phyloP scores from a whole-genome alignment of 805 yeast species.

The Wickerhamiella parazyma region DNA sequence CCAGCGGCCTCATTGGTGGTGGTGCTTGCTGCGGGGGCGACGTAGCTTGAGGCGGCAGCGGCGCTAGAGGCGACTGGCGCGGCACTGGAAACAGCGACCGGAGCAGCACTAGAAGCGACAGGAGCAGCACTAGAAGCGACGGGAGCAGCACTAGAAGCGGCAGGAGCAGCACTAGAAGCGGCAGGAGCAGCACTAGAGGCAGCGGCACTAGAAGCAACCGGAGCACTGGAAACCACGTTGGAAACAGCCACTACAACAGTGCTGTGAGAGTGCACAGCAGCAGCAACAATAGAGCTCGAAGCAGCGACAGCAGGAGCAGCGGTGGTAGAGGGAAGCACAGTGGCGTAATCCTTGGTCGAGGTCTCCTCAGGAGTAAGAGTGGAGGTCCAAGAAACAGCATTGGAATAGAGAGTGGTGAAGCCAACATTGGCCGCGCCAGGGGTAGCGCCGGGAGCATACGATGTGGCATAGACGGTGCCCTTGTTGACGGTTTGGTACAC shows the following conservation, averaged over 20 bases:
- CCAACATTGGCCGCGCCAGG: neutral
- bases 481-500: constrained; percentile 17
- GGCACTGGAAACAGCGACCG: constrained; percentile 16
- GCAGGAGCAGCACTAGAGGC: too few species aligned
- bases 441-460: constrained; percentile 11
- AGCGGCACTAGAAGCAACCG: too few species aligned
- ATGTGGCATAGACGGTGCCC: constrained; percentile 18
- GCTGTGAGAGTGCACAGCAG: neutral
- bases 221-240: too few species aligned
- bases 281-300: constrained; percentile 14
- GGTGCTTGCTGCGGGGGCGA: constrained; percentile 22
- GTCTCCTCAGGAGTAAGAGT: constrained; percentile 18
- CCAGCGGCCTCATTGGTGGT: constrained; percentile 18
- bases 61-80: constrained; percentile 30
- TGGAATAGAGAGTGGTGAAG: constrained; percentile 11
- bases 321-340: constrained; percentile 8
- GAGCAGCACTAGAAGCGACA: constrained; percentile 14
- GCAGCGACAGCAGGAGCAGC: constrained; percentile 15
- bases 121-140: constrained; percentile 13
- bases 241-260: too few species aligned
- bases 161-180: too few species aligned
- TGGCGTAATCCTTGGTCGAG: constrained; percentile 10
- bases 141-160: constrained; percentile 13
- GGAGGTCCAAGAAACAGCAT: constrained; percentile 9
- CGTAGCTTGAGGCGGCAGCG: constrained; percentile 21